A percentile compares a stretch with the other conserved stretches of the same genome.
Evolutionary conservation across 1,284 basidiomycete genomes (phyloP).

Genomic region (Xanthoconium separans): DNA sequence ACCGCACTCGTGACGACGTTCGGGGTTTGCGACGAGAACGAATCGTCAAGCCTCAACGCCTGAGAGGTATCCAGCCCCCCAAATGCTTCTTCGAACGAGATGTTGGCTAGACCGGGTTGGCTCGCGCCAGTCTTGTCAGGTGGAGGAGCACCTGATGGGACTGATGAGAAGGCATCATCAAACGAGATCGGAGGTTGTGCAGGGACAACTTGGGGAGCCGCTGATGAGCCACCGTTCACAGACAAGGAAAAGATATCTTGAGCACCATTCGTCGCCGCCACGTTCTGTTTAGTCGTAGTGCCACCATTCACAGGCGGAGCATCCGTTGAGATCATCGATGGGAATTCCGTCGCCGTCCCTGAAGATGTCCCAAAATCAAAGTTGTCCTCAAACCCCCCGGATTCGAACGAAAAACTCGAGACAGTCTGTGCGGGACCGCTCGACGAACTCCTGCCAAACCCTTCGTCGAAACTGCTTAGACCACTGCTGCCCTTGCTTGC

Average conservation of each 20-base stretch:
- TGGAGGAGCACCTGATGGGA: constrained; percentile 11
- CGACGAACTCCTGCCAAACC: constrained; percentile 56
- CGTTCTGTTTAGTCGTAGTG: constrained; percentile 13
- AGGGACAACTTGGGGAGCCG: constrained; percentile 8
- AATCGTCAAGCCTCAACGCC: constrained; percentile 42
- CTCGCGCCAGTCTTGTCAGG: constrained; percentile 19
- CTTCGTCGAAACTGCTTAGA: constrained; percentile 72
- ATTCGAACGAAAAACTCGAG: constrained; percentile 60
- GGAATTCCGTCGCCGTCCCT: constrained; percentile 33
- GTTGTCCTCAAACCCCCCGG: constrained; percentile 79
- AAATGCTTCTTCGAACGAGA: constrained; percentile 64
- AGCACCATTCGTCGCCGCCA: constrained; percentile 18
- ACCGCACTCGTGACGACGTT: constrained; percentile 25
- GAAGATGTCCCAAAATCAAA: constrained; percentile 74
- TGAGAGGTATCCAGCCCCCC: constrained; percentile 46
- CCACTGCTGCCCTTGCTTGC: constrained; percentile 37
- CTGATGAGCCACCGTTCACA: constrained; percentile 8
- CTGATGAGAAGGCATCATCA: constrained; percentile 49
- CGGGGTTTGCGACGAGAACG: constrained; percentile 31
- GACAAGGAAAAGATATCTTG: constrained; percentile 18
- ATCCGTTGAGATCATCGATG: constrained; percentile 20
- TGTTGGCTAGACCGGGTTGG: constrained; percentile 23
- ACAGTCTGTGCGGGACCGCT: constrained; percentile 35
- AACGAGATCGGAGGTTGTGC: constrained; percentile 40
- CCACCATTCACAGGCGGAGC: constrained; percentile 17